Conservation (phyloP, 495 filamentous ascomycete species). For the Recurvomyces mirabilis region DNA sequence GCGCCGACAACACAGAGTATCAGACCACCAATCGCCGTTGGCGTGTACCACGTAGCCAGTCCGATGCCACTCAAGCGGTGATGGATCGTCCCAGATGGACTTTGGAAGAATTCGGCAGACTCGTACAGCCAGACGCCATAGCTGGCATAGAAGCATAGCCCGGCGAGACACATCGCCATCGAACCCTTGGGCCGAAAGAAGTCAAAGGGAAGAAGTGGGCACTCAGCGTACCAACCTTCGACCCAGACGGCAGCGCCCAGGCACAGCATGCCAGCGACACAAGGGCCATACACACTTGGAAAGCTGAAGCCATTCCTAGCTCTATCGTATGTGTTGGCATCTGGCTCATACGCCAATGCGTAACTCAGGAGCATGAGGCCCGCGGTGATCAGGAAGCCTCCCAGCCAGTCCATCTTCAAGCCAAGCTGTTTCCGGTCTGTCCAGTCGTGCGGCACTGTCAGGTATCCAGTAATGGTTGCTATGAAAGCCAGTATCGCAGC, state of each 20-base stretch:
- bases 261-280: conserved; percentile 46
- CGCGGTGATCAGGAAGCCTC: conserved; percentile 50
- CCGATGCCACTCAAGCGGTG: conserved; percentile 48
- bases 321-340: conserved; percentile 38
- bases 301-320: conserved; percentile 58
- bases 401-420: conserved; percentile 62
- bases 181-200: conserved; percentile 66
- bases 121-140: conserved; percentile 75
- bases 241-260: conserved; percentile 53
- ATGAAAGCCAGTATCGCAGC: conserved; percentile 47
- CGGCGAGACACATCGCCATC: conserved; percentile 50
- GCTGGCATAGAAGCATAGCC: conserved; percentile 67
- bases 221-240: conserved; percentile 61
- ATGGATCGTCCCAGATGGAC: conserved; percentile 45
- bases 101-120: conserved; percentile 52
- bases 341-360: conserved; percentile 49
- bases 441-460: conserved; percentile 56
- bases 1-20: conserved; percentile 61
- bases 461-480: conserved; percentile 42
- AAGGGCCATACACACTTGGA: conserved; percentile 54
- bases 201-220: conserved; percentile 64
- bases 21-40: conserved; percentile 66
- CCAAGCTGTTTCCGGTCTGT: conserved; percentile 36
- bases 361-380: conserved; percentile 65
- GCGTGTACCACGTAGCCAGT: conserved; percentile 68